Percentiles rank a stretch among this genome's conserved stretches.
These are phyloP conservation scores for Melampsora medusae DNA, from an alignment of 1,284 basidiomycete species.

Conservation along the genomic window DNA sequence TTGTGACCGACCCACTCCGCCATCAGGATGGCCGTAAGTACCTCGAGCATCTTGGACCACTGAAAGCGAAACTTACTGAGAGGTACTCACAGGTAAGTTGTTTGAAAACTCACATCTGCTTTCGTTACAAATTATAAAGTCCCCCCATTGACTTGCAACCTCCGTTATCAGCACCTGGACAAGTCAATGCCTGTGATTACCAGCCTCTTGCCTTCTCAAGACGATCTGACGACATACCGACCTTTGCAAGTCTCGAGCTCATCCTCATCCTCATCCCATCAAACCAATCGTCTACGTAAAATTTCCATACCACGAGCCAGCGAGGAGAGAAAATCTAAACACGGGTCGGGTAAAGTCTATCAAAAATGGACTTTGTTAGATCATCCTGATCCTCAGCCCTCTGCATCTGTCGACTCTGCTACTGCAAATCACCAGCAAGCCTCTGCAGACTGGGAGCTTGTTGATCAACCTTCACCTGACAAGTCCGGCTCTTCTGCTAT, in stretches of 20 bases:
- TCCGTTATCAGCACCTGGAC: neutral
- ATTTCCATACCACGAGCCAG: too few species aligned
- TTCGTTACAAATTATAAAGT: neutral
- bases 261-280: conserved; percentile 1
- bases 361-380: neutral
- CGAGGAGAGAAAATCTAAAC: neutral
- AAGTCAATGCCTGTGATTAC: neutral
- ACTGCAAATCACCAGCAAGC: neutral
- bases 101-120: neutral
- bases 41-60: conserved; percentile 4
- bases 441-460: conserved; percentile 9
- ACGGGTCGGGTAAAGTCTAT: neutral
- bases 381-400: neutral
- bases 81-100: neutral
- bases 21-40: conserved; percentile 18
- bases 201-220: neutral
- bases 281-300: too few species aligned
- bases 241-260: neutral
- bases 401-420: neutral
- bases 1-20: neutral
- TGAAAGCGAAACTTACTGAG: neutral
- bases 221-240: neutral
- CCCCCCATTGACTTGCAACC: neutral
- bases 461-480: neutral
- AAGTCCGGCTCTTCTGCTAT: neutral